Evolutionary conservation across 805 yeast species (phyloP).

Genomic region (Yarrowia sp.): DNA sequence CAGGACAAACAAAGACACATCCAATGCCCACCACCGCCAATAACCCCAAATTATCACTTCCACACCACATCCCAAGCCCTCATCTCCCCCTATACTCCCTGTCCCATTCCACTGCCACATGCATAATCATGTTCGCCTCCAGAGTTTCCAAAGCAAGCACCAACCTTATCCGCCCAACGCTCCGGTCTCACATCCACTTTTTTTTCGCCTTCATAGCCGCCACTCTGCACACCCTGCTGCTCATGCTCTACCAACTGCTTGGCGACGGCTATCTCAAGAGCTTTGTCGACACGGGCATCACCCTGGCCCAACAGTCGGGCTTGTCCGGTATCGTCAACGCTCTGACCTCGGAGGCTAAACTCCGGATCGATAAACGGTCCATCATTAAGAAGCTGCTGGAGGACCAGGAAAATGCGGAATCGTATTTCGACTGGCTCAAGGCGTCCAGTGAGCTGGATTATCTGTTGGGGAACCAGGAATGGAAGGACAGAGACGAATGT

Average conservation of each 20-base stretch:
- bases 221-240: background rate
- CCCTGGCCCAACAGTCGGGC: constrained; percentile 19
- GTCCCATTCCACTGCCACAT: background rate
- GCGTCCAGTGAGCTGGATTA: constrained; percentile 63
- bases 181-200: background rate
- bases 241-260: constrained; percentile 20
- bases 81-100: no score
- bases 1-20: no score
- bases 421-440: constrained; percentile 62
- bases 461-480: constrained; percentile 58
- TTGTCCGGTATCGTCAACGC: constrained; percentile 1
- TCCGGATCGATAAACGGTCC: constrained; percentile 15
- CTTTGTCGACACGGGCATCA: constrained; percentile 16
- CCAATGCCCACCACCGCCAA: background rate
- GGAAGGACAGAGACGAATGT: constrained; percentile 66
- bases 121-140: constrained; percentile 23
- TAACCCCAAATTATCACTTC: background rate
- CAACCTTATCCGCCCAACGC: constrained; percentile 7
- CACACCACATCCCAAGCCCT: no score
- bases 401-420: constrained; percentile 30
- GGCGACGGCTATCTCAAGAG: constrained; percentile 22
- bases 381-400: constrained; percentile 26
- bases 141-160: constrained; percentile 14
- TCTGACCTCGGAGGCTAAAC: constrained; percentile 14
- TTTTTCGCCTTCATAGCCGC: background rate